Evolutionary conservation across 139 green algal genomes (phyloP).

Genomic region (Micractinium sp.): DNA sequence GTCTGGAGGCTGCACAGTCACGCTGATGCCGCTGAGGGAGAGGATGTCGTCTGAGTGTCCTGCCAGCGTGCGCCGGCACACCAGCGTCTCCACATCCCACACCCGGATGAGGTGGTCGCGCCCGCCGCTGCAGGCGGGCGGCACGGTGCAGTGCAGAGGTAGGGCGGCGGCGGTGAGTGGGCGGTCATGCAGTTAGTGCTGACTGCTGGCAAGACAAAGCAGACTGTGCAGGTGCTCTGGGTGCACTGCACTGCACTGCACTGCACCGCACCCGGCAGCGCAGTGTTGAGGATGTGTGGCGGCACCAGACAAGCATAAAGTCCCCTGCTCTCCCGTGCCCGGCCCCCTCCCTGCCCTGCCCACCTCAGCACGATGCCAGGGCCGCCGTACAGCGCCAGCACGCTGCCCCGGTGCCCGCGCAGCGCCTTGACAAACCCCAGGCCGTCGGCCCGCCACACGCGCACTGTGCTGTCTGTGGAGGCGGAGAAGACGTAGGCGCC

Average conservation of each 20-base stretch:
- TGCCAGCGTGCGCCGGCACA: slow-evolving; percentile 83
- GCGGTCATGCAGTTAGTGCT: too few species aligned
- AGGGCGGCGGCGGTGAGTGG: not conserved
- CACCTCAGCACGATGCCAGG: slow-evolving; percentile 72
- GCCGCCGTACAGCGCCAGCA: slow-evolving; percentile 81
- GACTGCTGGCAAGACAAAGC: too few species aligned
- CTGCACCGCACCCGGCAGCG: too few species aligned
- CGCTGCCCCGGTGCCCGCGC: slow-evolving; percentile 73
- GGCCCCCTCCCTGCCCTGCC: too few species aligned
- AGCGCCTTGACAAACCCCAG: slow-evolving; percentile 72
- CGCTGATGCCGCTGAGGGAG: slow-evolving; percentile 48
- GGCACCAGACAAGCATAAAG: not conserved
- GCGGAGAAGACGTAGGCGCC: slow-evolving; percentile 52
- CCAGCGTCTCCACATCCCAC: slow-evolving; percentile 59
- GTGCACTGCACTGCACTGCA: too few species aligned
- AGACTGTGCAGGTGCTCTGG: too few species aligned
- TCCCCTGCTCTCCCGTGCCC: not conserved
- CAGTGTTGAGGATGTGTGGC: too few species aligned
- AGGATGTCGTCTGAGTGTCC: slow-evolving; percentile 89
- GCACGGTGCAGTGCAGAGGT: not conserved
- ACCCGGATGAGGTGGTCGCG: slow-evolving; percentile 90
- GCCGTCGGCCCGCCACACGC: slow-evolving; percentile 68
- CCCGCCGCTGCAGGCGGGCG: slow-evolving; percentile 61
- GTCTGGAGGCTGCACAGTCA: not conserved
- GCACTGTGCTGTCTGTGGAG: slow-evolving; percentile 68